phyloP scores from a whole-genome alignment of 2,329 filamentous ascomycete species.

The Apiospora sp. region DNA sequence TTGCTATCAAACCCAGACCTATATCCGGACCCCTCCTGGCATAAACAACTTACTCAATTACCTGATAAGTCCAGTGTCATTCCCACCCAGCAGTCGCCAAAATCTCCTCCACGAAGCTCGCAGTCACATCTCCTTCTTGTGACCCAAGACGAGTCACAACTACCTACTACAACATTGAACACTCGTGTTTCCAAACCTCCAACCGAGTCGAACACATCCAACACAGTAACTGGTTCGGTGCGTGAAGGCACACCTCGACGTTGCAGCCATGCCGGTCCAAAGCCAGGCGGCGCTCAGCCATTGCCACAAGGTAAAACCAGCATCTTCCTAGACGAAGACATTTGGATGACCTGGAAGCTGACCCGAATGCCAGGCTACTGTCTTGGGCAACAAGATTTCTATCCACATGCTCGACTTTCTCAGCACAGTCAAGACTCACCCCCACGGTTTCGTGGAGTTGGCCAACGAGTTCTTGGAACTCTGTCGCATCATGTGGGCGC shows the following conservation, averaged over 20 bases:
- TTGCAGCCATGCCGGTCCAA: slow-evolving; percentile 34
- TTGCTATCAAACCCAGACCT: not conserved
- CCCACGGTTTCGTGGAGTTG: slow-evolving; percentile 64
- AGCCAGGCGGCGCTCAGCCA: slow-evolving; percentile 37
- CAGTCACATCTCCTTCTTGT: not conserved
- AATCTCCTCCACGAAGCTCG: not conserved
- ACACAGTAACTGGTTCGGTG: not conserved
- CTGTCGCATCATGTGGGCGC: slow-evolving; percentile 71
- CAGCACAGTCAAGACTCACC: slow-evolving; percentile 61
- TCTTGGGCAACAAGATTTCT: slow-evolving; percentile 69
- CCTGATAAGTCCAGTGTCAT: not conserved
- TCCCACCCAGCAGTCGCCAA: not conserved
- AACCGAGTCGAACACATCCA: not conserved
- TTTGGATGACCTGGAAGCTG: slow-evolving; percentile 26
- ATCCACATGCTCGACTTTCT: slow-evolving; percentile 72
- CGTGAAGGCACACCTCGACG: slow-evolving; percentile 3
- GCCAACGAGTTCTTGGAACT: slow-evolving; percentile 73
- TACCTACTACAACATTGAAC: no score
- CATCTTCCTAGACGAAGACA: not conserved
- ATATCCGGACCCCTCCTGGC: not conserved
- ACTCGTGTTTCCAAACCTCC: not conserved
- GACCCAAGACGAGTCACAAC: not conserved
- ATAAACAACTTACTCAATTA: not conserved
- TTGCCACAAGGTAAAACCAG: slow-evolving; percentile 42
- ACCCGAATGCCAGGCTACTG: slow-evolving; percentile 56